Conservation (phyloP, 2,329 filamentous ascomycete genomes). For the Fusarium chuoi region DNA sequence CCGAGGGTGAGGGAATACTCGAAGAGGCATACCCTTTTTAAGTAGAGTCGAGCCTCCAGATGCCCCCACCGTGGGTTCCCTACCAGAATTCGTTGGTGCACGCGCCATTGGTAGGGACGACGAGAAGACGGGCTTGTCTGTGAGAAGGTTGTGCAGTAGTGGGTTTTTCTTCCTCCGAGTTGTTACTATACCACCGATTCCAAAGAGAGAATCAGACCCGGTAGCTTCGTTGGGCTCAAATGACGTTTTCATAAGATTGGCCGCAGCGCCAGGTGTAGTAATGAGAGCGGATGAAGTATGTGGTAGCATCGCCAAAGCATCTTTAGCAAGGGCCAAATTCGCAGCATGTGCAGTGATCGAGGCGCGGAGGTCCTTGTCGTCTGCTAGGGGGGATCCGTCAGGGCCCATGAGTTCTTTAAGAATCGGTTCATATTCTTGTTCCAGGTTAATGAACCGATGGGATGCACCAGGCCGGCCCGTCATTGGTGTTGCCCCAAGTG, state of each 20-base stretch:
- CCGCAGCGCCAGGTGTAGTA: conserved; percentile 86
- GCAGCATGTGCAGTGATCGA: conserved; percentile 62
- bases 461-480: conserved; percentile 51
- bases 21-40: conserved; percentile 90
- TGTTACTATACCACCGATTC: conserved; percentile 61
- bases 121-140: conserved; percentile 92
- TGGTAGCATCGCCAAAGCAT: conserved; percentile 79
- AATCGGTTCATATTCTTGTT: conserved; percentile 84
- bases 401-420: conserved; percentile 65
- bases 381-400: conserved; percentile 42
- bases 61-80: conserved; percentile 17
- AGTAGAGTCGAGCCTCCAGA: conserved; percentile 76
- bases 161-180: conserved; percentile 76
- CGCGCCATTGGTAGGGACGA: conserved; percentile 85
- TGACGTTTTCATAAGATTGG: conserved; percentile 56
- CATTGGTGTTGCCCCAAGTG: conserved; percentile 84
- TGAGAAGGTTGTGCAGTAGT: conserved; percentile 93
- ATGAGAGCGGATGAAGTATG: conserved; percentile 87
- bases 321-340: conserved; percentile 79
- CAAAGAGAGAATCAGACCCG: conserved; percentile 63
- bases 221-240: conserved; percentile 43
- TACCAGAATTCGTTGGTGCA: conserved; percentile 54
- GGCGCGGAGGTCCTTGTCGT: conserved; percentile 46
- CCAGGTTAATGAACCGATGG: conserved; percentile 83
- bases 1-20: conserved; percentile 81